Evolutionary conservation across 129 eudicot species (phyloP).

Genomic region (Tagetes erecta): DNA sequence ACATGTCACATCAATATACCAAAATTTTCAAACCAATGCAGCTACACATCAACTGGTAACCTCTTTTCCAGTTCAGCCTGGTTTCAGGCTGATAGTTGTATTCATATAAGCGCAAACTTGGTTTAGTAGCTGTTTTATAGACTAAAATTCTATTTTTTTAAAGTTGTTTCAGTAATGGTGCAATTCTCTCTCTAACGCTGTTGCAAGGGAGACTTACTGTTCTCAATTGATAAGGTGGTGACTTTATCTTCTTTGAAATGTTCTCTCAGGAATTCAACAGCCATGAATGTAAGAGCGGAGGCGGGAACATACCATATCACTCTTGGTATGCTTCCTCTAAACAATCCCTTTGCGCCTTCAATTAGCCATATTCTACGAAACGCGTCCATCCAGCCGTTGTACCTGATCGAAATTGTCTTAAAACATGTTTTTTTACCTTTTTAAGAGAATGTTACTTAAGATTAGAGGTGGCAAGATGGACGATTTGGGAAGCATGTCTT

Average conservation of each 20-base stretch:
- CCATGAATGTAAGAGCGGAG: conserved; percentile 97
- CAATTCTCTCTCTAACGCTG: conserved; percentile 30
- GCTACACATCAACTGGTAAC: neutral
- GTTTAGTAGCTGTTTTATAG: neutral
- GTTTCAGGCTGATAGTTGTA: neutral
- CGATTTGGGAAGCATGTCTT: neutral
- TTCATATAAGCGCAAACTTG: neutral
- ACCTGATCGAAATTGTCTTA: conserved; percentile 42
- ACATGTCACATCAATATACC: neutral
- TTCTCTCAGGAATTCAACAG: conserved; percentile 85
- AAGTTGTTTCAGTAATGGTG: neutral
- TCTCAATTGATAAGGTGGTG: conserved; percentile 55
- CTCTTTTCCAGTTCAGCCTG: neutral
- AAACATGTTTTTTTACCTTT: neutral
- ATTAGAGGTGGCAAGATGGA: neutral
- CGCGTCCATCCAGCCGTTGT: conserved; percentile 85
- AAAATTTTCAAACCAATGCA: neutral
- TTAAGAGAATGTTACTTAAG: neutral
- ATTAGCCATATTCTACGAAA: conserved; percentile 65
- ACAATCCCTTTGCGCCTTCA: conserved; percentile 76
- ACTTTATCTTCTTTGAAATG: conserved; percentile 42
- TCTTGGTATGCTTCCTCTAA: conserved; percentile 89
- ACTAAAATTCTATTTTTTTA: neutral
- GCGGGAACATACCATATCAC: conserved; percentile 92
- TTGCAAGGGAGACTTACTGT: conserved; percentile 54